Base-by-base conservation (phyloP, 1,139 yeast genomes). In the Taiozyma sp. region DNA sequence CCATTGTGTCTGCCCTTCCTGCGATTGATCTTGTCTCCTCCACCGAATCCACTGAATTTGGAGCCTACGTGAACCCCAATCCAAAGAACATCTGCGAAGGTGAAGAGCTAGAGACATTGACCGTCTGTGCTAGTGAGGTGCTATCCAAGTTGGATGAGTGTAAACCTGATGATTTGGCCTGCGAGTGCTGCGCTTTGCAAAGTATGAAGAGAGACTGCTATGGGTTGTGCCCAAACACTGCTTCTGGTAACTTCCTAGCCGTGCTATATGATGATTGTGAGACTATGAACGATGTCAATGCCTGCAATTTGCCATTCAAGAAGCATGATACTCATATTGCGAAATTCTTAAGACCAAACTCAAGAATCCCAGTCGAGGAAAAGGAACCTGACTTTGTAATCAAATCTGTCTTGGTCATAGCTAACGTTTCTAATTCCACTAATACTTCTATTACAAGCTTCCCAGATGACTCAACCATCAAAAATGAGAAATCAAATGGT, bases 121-220 rank as follows among this genome's bases (percentile, higher is more conserved):
- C 77, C 2, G 53, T 59, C 13, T 77, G 81, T 60, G 76, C 79
- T 45, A 75, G 73, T 53, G 78, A 74, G 49, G 75, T 77, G 10
- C 62, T 77, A 35, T 59, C 68, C 42, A 72, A 67, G 53, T 66
- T 77, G 46, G 79, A 76, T 55, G 73, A 69, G 49, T 78, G 83
- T 55, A 73, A 74, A 57, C 74, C 80, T 3, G 76, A 75, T 56
- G 82, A 77, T 62, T 65, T 75, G 56, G 80, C 80, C 2, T 78
- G 82, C 62, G 81, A 77, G 55, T 77, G 83, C 57, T 77, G 81
- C 64, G 81, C 81, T 10, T 64, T 78, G 42, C 81, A 77, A 59
- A 71, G 73, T 50, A 69, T 77, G 64, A 67, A 71, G 39, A 67
- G 65, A 46, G 70, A 69, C 39, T 77, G 82, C 59, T 76, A 73